Conservation (phyloP, 306 rosid genomes). For the Sindora glabra region DNA sequence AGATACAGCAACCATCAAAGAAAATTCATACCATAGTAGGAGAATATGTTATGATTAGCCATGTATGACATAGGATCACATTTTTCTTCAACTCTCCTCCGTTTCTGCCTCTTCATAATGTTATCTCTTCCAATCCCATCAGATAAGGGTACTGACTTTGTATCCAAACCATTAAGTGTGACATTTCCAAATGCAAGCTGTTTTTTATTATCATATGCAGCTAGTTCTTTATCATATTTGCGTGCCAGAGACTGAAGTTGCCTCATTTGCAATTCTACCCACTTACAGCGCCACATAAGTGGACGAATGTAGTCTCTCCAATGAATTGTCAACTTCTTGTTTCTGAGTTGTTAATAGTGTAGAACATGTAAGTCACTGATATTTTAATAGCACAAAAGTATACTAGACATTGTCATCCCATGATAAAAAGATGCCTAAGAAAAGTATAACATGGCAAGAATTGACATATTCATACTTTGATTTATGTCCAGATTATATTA, state of each 20-base stretch:
- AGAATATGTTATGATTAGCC: slow-evolving; percentile 52
- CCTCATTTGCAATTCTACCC: slow-evolving; percentile 60
- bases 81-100: slow-evolving; percentile 56
- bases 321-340: slow-evolving; percentile 50
- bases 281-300: slow-evolving; percentile 66
- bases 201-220: slow-evolving; percentile 29
- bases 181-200: slow-evolving; percentile 24
- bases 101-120: slow-evolving; percentile 61
- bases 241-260: slow-evolving; percentile 45
- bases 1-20: background rate
- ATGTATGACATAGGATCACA: slow-evolving; percentile 40
- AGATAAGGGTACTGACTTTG: slow-evolving; percentile 45
- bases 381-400: background rate
- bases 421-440: background rate
- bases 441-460: background rate
- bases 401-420: background rate
- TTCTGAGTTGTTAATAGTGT: slow-evolving; percentile 33
- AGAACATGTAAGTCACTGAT: background rate
- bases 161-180: slow-evolving; percentile 26
- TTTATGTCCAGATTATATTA: background rate
- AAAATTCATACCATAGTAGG: slow-evolving; percentile 49
- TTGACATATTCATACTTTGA: background rate
- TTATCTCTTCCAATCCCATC: slow-evolving; percentile 31
- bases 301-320: slow-evolving; percentile 71
- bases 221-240: slow-evolving; percentile 56